These are phyloP conservation scores for Rubus parviflorus DNA, from an alignment of 306 rosid species.

Conservation along the genomic window DNA sequence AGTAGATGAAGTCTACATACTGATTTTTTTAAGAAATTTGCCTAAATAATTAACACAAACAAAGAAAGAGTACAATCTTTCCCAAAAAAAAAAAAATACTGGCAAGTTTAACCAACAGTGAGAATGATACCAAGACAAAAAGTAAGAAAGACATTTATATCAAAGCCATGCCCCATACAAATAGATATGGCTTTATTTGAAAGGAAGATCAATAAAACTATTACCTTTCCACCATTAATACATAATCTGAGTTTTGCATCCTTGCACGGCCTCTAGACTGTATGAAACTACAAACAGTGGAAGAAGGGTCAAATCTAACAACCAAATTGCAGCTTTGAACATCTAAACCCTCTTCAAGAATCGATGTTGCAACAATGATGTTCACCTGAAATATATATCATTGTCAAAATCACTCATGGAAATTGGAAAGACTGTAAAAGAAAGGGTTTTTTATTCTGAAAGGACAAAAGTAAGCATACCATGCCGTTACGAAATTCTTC, in stretches of 20 bases:
- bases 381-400: slow-evolving; percentile 52
- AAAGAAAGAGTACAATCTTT: neutral
- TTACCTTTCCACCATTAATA: slow-evolving; percentile 83
- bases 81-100: neutral
- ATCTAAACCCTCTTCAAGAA: slow-evolving; percentile 94
- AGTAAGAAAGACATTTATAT: neutral
- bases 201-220: no score
- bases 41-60: neutral
- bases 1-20: slow-evolving; percentile 3
- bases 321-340: slow-evolving; percentile 89
- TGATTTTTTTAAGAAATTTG: neutral
- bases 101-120: neutral
- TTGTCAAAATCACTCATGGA: slow-evolving; percentile 21
- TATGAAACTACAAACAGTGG: slow-evolving; percentile 82
- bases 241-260: slow-evolving; percentile 65
- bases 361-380: slow-evolving; percentile 89
- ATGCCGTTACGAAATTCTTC: slow-evolving; percentile 72
- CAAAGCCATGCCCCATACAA: neutral
- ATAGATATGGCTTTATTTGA: no score
- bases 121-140: neutral
- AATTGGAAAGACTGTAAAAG: neutral
- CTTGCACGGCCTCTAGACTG: slow-evolving; percentile 96
- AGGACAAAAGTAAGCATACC: slow-evolving; percentile 45
- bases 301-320: slow-evolving; percentile 80
- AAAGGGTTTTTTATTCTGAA: slow-evolving; percentile 1